Percentiles rank a stretch among this genome's conserved stretches.
Conservation (phyloP, 352 stramenopile genomes). For the Globisporangium paroecandrum region DNA sequence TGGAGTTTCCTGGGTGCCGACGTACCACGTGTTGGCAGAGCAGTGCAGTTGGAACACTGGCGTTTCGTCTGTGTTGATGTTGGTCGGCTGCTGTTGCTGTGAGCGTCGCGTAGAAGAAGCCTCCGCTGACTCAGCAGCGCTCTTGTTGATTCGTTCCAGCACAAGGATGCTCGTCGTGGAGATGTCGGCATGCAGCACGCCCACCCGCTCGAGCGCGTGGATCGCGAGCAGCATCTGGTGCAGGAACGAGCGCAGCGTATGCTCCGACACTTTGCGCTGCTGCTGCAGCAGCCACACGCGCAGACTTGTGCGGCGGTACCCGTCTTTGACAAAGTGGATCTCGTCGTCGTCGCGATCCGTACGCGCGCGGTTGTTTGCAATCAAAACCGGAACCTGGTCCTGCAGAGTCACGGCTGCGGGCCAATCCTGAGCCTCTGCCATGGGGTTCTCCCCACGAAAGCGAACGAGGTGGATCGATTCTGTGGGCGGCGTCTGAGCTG, state of each 20-base stretch:
- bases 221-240: slow-evolving; percentile 61
- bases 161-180: slow-evolving; percentile 58
- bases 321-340: slow-evolving; percentile 23
- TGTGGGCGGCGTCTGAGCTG: neutral
- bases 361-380: slow-evolving; percentile 3
- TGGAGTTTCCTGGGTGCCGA: neutral
- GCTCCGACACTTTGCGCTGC: slow-evolving; percentile 26
- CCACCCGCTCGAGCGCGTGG: slow-evolving; percentile 43
- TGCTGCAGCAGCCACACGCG: slow-evolving; percentile 38
- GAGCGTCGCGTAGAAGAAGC: neutral
- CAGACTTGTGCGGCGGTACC: slow-evolving; percentile 30
- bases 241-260: slow-evolving; percentile 47
- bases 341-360: slow-evolving; percentile 12
- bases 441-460: neutral
- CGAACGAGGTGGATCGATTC: slow-evolving; percentile 13
- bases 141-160: slow-evolving; percentile 7
- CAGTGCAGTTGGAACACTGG: slow-evolving; percentile 21
- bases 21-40: slow-evolving; percentile 9
- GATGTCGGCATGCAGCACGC: slow-evolving; percentile 47
- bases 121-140: neutral
- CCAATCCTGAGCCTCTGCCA: neutral
- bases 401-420: slow-evolving; percentile 2
- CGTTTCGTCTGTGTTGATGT: neutral
- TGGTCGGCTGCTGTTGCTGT: neutral
- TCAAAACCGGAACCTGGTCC: slow-evolving; percentile 6